Evolutionary conservation across 768 basidiomycete genomes (phyloP), one percentile per base, ranked within the genome.

Genomic region (Coprinopsis sp.): DNA sequence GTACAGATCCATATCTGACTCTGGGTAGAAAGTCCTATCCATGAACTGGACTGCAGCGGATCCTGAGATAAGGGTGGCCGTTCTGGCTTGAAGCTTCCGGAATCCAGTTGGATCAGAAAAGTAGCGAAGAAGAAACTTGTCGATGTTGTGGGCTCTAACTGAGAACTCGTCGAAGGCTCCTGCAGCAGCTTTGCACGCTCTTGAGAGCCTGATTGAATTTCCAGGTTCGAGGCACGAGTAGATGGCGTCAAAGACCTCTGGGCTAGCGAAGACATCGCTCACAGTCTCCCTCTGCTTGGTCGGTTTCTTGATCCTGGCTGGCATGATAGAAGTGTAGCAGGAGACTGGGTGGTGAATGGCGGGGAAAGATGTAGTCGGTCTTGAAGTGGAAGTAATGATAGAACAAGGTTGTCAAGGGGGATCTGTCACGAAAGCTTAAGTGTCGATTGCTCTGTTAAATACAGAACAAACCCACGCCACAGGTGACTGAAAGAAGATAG

Each of bases 41-140:
- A 81, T 64, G 51, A 78, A 77, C 40, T 81, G 78, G 2, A 79
- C 66, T 0, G 76, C 78, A 22, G 61, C 64, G 0, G 78, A 79
- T 8, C 79, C 79, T 3, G 79, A 80, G 16, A 81, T 70, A 19
- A 81, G 52, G 0, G 69, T 67, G 30, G 66, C 70, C 0, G 73
- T 76, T 13, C 46, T 53, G 0, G 64, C 66, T 54, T 76, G 77
- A 3, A 77, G 59, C 3, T 51, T 55, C 13, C 77, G 67, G 47
- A 79, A 79, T 8, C 49, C 25, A 2, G 40, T 23, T 21, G 22
- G 12, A 19, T 39, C 18, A 23, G 18, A 6, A 18, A 39, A 39
- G 22, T 21, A 39, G 6, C 38, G 38, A 5, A 6, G 11, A 10
- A 39, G 38, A 23, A 39, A 23, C 22, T 39, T 39, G 19, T 39